Evolutionary conservation across 176 grass and related monocot species (phyloP).

Genomic region (Triticum dicoccoides): DNA sequence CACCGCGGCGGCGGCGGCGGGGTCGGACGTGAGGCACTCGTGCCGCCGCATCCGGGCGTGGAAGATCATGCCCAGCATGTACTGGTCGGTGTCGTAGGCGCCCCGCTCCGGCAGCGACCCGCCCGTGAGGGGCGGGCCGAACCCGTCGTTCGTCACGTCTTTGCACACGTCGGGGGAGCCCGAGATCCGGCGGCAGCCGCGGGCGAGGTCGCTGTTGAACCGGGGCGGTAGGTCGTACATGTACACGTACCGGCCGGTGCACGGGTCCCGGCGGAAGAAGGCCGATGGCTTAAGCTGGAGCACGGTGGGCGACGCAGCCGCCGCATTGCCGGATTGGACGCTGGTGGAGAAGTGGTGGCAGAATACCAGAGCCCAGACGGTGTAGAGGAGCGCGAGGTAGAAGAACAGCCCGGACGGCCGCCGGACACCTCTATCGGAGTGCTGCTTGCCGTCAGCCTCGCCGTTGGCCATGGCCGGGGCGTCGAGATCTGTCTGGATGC

Average conservation of each 20-base stretch:
- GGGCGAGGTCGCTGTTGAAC: constrained; percentile 51
- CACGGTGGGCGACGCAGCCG: too few species aligned
- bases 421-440: neutral
- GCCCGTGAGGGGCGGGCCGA: constrained; percentile 25
- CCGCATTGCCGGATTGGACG: neutral
- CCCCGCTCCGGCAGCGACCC: constrained; percentile 15
- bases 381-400: neutral
- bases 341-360: neutral
- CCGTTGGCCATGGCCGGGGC: too few species aligned
- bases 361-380: neutral
- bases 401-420: neutral
- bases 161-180: constrained; percentile 41
- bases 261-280: neutral
- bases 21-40: constrained; percentile 60
- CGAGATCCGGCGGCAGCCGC: constrained; percentile 20
- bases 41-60: constrained; percentile 58
- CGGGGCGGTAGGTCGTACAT: constrained; percentile 55
- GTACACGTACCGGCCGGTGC: constrained; percentile 46
- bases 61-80: constrained; percentile 74
- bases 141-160: constrained; percentile 38
- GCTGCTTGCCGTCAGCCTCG: too few species aligned
- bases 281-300: neutral
- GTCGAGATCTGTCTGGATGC: neutral
- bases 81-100: constrained; percentile 74
- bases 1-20: constrained; percentile 43